phyloP scores from a whole-genome alignment of 805 yeast species.

The Metschnikowia borealis region DNA sequence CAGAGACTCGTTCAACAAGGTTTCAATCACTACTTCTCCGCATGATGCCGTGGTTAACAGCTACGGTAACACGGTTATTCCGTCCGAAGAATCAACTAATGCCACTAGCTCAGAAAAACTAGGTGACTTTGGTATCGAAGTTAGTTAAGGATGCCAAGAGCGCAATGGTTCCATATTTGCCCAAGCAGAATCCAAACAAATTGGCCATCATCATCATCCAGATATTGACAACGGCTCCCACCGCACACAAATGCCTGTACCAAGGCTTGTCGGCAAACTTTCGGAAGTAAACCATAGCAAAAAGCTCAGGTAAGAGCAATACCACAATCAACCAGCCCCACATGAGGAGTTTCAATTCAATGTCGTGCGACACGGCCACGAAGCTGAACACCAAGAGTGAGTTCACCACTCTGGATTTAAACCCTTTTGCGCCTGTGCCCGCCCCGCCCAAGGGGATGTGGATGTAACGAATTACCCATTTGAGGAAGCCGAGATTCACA shows the following conservation, averaged over 20 bases:
- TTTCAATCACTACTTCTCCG: constrained; percentile 5
- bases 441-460: constrained; percentile 91
- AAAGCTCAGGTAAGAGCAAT: constrained; percentile 81
- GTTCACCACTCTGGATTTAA: constrained; percentile 60
- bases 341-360: constrained; percentile 73
- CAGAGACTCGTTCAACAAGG: constrained; percentile 2
- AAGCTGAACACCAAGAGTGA: constrained; percentile 85
- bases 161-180: constrained; percentile 73
- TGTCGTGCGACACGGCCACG: constrained; percentile 98
- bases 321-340: constrained; percentile 97
- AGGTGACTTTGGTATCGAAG: constrained; percentile 22
- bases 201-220: constrained; percentile 99
- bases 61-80: constrained; percentile 8
- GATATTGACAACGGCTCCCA: constrained; percentile 84
- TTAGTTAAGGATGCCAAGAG: constrained; percentile 67
- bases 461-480: constrained; percentile 85
- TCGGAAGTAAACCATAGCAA: constrained; percentile 47
- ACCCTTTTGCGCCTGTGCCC: constrained; percentile 43
- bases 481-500: no score
- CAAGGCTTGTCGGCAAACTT: constrained; percentile 49
- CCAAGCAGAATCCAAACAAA: constrained; percentile 90
- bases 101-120: constrained; percentile 16
- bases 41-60: constrained; percentile 8
- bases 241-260: constrained; percentile 78
- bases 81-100: constrained; percentile 5